Percentiles rank a stretch among this genome's conserved stretches.
These are phyloP conservation scores for Verticillium dahliae DNA, from an alignment of 2,329 filamentous ascomycete genomes.

Conservation along the genomic window DNA sequence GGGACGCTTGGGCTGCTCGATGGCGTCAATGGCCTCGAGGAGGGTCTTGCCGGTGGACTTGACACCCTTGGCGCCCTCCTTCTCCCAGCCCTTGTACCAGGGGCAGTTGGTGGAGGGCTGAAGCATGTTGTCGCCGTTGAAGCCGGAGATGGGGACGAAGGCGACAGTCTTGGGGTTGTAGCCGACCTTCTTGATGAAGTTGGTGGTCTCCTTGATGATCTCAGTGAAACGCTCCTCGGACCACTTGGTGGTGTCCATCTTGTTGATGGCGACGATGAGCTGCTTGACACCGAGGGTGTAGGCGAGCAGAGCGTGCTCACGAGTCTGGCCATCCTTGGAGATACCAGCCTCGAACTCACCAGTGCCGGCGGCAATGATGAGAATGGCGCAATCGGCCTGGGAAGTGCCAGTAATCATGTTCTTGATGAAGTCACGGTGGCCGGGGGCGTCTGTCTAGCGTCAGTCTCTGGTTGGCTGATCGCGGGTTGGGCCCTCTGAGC, in stretches of 20 bases:
- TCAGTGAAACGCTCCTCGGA: conserved; percentile 92
- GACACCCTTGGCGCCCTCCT: conserved; percentile 79
- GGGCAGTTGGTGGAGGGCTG: conserved; percentile 83
- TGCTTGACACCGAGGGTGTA: conserved; percentile 99
- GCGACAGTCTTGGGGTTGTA: conserved; percentile 99
- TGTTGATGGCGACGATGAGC: conserved; percentile 99
- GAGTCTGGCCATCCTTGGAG: conserved; percentile 99
- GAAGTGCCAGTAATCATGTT: conserved; percentile 99
- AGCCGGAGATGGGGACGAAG: conserved; percentile 99
- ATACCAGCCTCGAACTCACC: conserved; percentile 99
- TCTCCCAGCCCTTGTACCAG: conserved; percentile 99
- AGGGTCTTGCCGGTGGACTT: conserved; percentile 94
- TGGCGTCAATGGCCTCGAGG: conserved; percentile 96
- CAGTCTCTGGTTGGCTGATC: not conserved
- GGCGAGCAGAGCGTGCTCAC: conserved; percentile 99
- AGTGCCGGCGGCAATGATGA: conserved; percentile 99
- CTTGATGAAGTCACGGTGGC: conserved; percentile 99
- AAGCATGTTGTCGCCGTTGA: conserved; percentile 99
- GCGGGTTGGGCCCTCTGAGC: no score
- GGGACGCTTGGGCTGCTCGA: conserved; percentile 87
- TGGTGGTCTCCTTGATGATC: conserved; percentile 99
- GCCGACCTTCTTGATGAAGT: conserved; percentile 99
- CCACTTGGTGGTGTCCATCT: conserved; percentile 99
- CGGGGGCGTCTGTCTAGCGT: conserved; percentile 68
- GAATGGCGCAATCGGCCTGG: conserved; percentile 98